A percentile compares a stretch with the other conserved stretches of the same genome.
phyloP scores from a whole-genome alignment of 2,329 filamentous ascomycete species.

The Fulvia fulva region DNA sequence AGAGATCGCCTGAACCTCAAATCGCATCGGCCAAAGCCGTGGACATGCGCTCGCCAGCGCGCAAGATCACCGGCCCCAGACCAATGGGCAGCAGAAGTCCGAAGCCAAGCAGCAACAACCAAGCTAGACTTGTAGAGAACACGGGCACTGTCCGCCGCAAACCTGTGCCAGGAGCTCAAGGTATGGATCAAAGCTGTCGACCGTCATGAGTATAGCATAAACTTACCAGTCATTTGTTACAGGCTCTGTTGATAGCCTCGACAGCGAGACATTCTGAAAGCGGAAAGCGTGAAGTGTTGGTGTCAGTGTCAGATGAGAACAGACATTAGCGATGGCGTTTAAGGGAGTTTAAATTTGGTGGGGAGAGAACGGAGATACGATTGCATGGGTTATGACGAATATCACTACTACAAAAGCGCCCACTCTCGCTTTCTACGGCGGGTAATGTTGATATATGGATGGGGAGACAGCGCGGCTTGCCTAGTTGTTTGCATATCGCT shows the following conservation, averaged over 20 bases:
- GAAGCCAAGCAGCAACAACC: constrained; percentile 8
- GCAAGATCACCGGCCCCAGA: constrained; percentile 48
- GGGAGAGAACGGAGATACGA: background rate
- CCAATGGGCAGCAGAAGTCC: constrained; percentile 43
- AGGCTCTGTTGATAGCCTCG: constrained; percentile 21
- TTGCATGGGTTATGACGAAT: background rate
- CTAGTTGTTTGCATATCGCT: background rate
- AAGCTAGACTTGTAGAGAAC: constrained; percentile 15
- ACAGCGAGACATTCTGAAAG: constrained; percentile 23
- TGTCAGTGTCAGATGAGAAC: background rate
- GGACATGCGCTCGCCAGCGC: constrained; percentile 33
- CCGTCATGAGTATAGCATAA: background rate
- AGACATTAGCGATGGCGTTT: background rate
- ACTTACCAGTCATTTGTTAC: background rate
- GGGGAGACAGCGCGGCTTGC: background rate
- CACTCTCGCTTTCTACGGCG: background rate
- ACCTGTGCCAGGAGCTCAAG: constrained; percentile 26
- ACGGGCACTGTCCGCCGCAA: constrained; percentile 27
- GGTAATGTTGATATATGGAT: background rate
- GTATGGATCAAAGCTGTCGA: constrained; percentile 7
- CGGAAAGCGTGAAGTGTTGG: background rate
- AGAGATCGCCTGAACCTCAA: constrained; percentile 30
- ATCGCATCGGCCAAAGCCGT: constrained; percentile 26
- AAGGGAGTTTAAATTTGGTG: background rate
- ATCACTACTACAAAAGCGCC: background rate